A percentile compares a stretch with the other conserved stretches of the same genome.
phyloP scores from a whole-genome alignment of 305 asterid species.

The Fraxinus angustifolia region DNA sequence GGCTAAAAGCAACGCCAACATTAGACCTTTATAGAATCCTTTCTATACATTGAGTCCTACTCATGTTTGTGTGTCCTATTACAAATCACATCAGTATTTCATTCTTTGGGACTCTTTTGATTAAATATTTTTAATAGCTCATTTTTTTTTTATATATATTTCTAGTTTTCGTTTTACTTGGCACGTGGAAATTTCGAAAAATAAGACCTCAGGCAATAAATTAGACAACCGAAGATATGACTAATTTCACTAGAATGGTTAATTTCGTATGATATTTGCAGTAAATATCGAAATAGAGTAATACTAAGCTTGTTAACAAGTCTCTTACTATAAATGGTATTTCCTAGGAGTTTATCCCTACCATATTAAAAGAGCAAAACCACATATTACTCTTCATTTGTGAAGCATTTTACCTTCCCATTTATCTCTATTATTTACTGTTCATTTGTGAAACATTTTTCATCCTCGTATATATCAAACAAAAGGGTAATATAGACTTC shows the following conservation, averaged over 20 bases:
- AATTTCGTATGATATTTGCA: background rate
- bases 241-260: background rate
- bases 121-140: background rate
- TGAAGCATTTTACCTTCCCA: too few relatives aligned
- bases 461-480: too few relatives aligned
- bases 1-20: background rate
- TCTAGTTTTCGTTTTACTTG: background rate
- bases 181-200: background rate
- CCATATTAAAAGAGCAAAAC: too few relatives aligned
- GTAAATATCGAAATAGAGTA: background rate
- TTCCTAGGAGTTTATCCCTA: too few relatives aligned
- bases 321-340: too few relatives aligned
- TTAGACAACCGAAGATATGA: background rate
- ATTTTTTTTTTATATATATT: too few relatives aligned
- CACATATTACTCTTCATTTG: too few relatives aligned
- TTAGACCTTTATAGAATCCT: background rate
- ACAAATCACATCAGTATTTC: background rate
- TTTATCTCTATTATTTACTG: too few relatives aligned
- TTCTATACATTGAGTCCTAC: background rate
- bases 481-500: too few relatives aligned
- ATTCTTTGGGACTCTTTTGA: conserved; percentile 17
- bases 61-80: background rate
- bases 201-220: background rate
- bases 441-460: too few relatives aligned
- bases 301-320: background rate